phyloP scores from a whole-genome alignment of 2,329 filamentous ascomycete species.

The Phoma sp. region DNA sequence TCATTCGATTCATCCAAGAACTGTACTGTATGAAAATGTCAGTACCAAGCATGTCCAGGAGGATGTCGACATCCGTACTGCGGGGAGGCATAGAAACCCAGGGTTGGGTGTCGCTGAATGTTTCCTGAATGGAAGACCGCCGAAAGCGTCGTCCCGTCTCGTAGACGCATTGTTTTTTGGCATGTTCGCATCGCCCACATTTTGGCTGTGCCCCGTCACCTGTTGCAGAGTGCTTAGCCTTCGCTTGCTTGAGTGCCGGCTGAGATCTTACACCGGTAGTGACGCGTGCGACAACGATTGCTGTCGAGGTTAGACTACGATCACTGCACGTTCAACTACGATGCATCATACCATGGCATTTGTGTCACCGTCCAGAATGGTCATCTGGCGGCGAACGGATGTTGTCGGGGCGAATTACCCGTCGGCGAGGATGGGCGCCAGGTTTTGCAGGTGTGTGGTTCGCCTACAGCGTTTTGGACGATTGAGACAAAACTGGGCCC shows the following conservation, averaged over 20 bases:
- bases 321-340: not conserved
- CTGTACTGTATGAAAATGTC: conserved; percentile 37
- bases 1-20: conserved; percentile 48
- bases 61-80: conserved; percentile 24
- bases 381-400: conserved; percentile 12
- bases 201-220: conserved; percentile 47
- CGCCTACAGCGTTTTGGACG: conserved; percentile 24
- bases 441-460: conserved; percentile 20
- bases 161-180: conserved; percentile 44
- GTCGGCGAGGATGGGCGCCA: conserved; percentile 11
- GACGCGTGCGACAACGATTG: conserved; percentile 49
- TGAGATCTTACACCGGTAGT: conserved; percentile 44
- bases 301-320: conserved; percentile 30
- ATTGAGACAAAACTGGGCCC: conserved; percentile 1
- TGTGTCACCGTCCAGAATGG: conserved; percentile 14
- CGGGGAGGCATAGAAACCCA: conserved; percentile 47
- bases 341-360: conserved; percentile 46
- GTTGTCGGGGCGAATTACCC: conserved; percentile 35
- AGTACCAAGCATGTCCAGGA: conserved; percentile 2
- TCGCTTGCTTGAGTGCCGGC: not conserved
- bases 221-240: conserved; percentile 28
- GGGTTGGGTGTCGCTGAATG: conserved; percentile 40
- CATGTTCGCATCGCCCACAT: conserved; percentile 43
- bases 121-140: conserved; percentile 44
- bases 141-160: conserved; percentile 47